Base-by-base conservation (phyloP, 1,284 basidiomycete species). In the Anthracocystis panici-leucophaei region DNA sequence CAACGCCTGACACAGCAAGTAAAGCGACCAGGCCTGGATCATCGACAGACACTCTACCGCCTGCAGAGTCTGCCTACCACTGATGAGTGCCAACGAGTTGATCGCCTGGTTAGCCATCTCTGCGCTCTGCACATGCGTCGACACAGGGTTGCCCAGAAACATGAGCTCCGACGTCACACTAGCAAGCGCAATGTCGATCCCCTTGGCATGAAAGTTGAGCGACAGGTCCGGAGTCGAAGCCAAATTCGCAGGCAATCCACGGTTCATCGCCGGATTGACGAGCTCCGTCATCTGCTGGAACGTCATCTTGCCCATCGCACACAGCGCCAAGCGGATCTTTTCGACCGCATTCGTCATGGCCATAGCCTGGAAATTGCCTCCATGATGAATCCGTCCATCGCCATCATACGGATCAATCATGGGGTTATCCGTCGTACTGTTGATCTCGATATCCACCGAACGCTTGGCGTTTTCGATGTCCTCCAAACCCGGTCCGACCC, bases 281-380 rank as follows among this genome's bases (percentile, higher is more conserved):
- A 94, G 88, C 84, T 95, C 93, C 0, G 93, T 92, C 79, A 90
- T 89, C 84, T 95, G 93, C 18, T 92, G 89, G 84, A 94, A 95
- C 65, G 93, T 87, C 52, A 95, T 86, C 85, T 93, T 93, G 66
- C 93, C 93, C 61, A 94, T 89, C 79, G 93, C 92, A 75, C 93
- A 90, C 31, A 95, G 87, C 3, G 91, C 89, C 44, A 94, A 89
- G 20, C 93, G 91, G 5, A 92, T 92, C 85, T 93, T 92, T 85
- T 95, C 93, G 91, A 94, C 93, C 6, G 91, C 91, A 64, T 93
- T 93, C 8, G 93, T 92, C 57, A 95, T 89, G 1, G 92, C 88
- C 90, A 93, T 92, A 1, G 71, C 75, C 54, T 77, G 75, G 59
- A 71, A 77, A 58, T 75, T 78, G 50, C 73, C 73, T 16, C 73